These are phyloP conservation scores for Apiotrichum porosum DNA, from an alignment of 1,284 basidiomycete genomes.

Conservation along the genomic window DNA sequence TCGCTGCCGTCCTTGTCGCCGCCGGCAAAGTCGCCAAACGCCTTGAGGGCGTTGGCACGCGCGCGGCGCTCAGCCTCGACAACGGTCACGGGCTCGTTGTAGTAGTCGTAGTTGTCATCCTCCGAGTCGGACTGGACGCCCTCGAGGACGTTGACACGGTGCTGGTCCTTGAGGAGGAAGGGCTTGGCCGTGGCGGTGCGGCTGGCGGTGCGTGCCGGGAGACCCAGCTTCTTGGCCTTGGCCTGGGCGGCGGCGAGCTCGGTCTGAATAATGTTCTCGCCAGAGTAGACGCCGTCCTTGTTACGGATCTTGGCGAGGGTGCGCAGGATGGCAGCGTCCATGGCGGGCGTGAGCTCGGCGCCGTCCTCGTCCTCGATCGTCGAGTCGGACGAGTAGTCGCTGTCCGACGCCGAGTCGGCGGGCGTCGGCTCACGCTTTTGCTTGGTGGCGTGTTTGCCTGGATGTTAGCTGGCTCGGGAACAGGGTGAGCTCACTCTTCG, in stretches of 20 bases:
- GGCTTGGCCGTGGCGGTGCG: conserved; percentile 27
- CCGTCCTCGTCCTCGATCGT: conserved; percentile 93
- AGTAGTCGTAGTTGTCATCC: conserved; percentile 8
- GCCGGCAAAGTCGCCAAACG: conserved; percentile 51
- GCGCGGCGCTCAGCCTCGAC: conserved; percentile 72
- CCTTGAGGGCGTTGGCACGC: conserved; percentile 75
- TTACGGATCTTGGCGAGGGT: conserved; percentile 81
- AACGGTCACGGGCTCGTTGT: conserved; percentile 58
- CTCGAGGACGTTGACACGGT: conserved; percentile 47
- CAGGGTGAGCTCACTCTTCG: conserved; percentile 1
- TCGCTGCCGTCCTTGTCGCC: conserved; percentile 47
- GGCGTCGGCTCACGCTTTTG: conserved; percentile 7
- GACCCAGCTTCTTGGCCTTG: conserved; percentile 24
- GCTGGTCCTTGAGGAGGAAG: conserved; percentile 51
- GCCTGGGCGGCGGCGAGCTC: conserved; percentile 44
- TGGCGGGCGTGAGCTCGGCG: conserved; percentile 85
- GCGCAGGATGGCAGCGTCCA: conserved; percentile 90
- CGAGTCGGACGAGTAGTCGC: conserved; percentile 49
- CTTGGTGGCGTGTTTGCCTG: neutral
- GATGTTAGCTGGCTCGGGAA: too few species aligned
- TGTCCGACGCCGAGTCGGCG: conserved; percentile 23
- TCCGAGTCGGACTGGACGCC: conserved; percentile 18
- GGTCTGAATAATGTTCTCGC: conserved; percentile 71
- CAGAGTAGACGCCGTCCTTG: conserved; percentile 69
- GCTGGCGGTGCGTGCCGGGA: conserved; percentile 5